Conservation (phyloP, 2,329 filamentous ascomycete species). For the Colletotrichum karsti region DNA sequence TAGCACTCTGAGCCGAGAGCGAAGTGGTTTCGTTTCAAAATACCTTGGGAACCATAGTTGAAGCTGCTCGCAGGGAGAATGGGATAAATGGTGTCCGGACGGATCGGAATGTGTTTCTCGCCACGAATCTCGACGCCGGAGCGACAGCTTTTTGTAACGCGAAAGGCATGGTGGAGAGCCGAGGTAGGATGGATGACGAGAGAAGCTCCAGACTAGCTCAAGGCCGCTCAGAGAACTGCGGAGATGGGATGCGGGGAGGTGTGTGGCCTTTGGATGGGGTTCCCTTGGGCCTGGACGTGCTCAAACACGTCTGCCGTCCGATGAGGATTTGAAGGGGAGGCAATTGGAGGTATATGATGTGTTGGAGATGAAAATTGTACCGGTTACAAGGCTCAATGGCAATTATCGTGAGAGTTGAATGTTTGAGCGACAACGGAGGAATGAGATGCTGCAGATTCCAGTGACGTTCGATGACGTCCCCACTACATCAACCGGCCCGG, state of each 20-base stretch:
- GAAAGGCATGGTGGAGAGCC: constrained; percentile 21
- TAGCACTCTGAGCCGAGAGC: neutral
- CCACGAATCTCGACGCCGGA: constrained; percentile 24
- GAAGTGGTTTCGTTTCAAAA: neutral
- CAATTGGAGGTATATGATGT: neutral
- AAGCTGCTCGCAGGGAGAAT: constrained; percentile 46
- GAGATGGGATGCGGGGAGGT: constrained; percentile 12
- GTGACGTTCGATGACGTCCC: constrained; percentile 27
- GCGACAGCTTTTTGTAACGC: constrained; percentile 24
- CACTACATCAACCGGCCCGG: constrained; percentile 26
- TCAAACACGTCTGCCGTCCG: neutral
- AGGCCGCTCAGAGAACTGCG: neutral
- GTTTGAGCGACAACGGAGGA: constrained; percentile 23
- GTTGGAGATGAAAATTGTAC: neutral
- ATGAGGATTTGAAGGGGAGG: neutral
- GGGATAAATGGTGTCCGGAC: constrained; percentile 18
- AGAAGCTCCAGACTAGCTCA: constrained; percentile 3
- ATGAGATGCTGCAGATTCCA: neutral
- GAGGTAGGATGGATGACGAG: neutral
- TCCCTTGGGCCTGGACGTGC: neutral
- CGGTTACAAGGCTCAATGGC: neutral
- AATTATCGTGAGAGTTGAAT: neutral
- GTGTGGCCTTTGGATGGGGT: neutral
- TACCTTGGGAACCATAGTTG: constrained; percentile 58
- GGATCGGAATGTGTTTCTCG: constrained; percentile 7